Evolutionary conservation across 2,329 filamentous ascomycete species (phyloP).

Genomic region (Cyanodermella asteris): DNA sequence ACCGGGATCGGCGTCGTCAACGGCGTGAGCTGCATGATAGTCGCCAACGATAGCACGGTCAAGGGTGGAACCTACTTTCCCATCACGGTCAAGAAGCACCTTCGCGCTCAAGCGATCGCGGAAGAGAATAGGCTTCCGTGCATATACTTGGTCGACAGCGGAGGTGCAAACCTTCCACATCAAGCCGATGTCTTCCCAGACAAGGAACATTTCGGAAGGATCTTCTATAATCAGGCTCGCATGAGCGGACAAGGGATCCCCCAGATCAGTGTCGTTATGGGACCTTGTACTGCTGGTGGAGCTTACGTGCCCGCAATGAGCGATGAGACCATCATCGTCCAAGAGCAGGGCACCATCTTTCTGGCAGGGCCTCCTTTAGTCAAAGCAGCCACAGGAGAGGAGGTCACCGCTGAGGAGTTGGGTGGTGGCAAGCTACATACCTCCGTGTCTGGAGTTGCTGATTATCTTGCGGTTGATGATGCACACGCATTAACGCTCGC

Average conservation of each 20-base stretch:
- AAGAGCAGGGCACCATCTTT: constrained; percentile 93
- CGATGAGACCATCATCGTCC: constrained; percentile 91
- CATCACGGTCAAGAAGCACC: constrained; percentile 92
- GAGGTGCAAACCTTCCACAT: constrained; percentile 82
- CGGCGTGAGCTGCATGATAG: constrained; percentile 52
- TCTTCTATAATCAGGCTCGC: constrained; percentile 93
- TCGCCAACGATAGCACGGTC: constrained; percentile 25
- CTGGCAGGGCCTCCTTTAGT: constrained; percentile 84
- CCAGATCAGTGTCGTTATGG: constrained; percentile 91
- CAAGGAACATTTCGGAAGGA: constrained; percentile 81
- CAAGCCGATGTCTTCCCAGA: constrained; percentile 94
- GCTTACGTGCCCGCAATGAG: constrained; percentile 96
- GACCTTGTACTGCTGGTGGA: constrained; percentile 83
- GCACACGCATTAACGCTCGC: constrained; percentile 77
- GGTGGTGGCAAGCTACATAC: constrained; percentile 80
- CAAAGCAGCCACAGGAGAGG: constrained; percentile 86
- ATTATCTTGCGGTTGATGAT: constrained; percentile 87
- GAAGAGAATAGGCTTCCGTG: constrained; percentile 67
- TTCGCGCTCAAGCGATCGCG: constrained; percentile 76
- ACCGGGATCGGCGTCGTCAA: constrained; percentile 80
- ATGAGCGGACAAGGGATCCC: constrained; percentile 82
- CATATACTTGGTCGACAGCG: constrained; percentile 90
- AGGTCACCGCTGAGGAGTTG: constrained; percentile 73
- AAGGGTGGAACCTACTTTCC: constrained; percentile 96
- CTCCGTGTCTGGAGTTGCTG: constrained; percentile 76